Conservation (phyloP, 2,329 filamentous ascomycete genomes). For the Aspergillus pseudoterreus region DNA sequence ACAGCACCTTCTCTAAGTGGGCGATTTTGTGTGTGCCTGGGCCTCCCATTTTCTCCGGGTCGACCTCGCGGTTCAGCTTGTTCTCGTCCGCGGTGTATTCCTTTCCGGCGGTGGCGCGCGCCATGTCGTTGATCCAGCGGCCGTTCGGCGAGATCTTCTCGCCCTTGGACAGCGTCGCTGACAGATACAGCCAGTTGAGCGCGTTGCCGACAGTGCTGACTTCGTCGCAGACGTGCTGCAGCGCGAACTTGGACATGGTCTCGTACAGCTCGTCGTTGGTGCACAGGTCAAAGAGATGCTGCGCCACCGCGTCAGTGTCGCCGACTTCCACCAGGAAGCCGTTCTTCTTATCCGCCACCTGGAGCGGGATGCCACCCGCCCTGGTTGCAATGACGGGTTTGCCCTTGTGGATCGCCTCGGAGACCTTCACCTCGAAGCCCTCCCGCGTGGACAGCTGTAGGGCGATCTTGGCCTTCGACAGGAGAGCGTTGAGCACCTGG, state of each 20-base stretch:
- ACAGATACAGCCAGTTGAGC: constrained; percentile 73
- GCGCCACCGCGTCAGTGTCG: constrained; percentile 66
- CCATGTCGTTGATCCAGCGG: constrained; percentile 71
- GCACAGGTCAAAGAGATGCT: constrained; percentile 63
- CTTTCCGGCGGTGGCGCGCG: constrained; percentile 59
- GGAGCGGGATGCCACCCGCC: constrained; percentile 76
- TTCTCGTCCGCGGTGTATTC: constrained; percentile 60
- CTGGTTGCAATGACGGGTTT: constrained; percentile 72
- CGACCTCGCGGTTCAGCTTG: constrained; percentile 45
- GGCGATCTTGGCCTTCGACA: constrained; percentile 68
- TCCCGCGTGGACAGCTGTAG: constrained; percentile 78
- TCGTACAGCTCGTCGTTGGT: constrained; percentile 62
- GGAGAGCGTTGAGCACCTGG: constrained; percentile 72
- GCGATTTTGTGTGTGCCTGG: not conserved
- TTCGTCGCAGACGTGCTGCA: constrained; percentile 69
- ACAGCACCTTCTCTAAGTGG: not conserved
- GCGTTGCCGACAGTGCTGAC: constrained; percentile 78
- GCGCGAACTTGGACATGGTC: constrained; percentile 63
- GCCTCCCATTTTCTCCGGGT: constrained; percentile 12
- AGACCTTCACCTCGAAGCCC: constrained; percentile 84
- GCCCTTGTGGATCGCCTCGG: constrained; percentile 76
- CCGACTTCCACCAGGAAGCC: constrained; percentile 71
- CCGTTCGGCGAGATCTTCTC: constrained; percentile 56
- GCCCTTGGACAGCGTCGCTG: constrained; percentile 60
- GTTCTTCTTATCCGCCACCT: constrained; percentile 67